Conservation (phyloP, 805 yeast genomes). For the Grigorovia yakushimaensis region DNA sequence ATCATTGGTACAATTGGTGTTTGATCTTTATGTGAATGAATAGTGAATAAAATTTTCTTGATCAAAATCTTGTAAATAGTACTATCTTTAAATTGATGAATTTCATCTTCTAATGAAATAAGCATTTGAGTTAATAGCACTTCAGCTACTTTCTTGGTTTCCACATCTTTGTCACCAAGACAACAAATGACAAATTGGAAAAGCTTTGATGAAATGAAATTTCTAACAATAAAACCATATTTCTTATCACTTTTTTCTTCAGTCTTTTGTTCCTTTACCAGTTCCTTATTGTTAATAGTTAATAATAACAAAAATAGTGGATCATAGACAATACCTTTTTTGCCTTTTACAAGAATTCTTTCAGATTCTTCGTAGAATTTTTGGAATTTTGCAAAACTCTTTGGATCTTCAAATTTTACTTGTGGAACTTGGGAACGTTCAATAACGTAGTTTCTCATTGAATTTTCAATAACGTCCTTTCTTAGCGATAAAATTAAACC, state of each 20-base stretch:
- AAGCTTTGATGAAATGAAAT: slow-evolving; percentile 48
- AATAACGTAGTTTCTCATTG: slow-evolving; percentile 33
- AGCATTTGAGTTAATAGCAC: slow-evolving; percentile 38
- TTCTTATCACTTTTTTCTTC: slow-evolving; percentile 21
- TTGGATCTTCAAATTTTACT: not conserved
- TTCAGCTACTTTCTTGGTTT: slow-evolving; percentile 31
- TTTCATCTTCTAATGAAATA: slow-evolving; percentile 32
- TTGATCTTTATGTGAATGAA: slow-evolving; percentile 10
- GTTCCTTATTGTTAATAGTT: slow-evolving; percentile 54
- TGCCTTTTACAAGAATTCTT: not conserved
- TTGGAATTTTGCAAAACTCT: slow-evolving; percentile 25
- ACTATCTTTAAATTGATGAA: slow-evolving; percentile 43
- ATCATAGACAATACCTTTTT: slow-evolving; percentile 41
- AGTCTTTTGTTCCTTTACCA: slow-evolving; percentile 32
- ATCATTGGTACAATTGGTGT: slow-evolving; percentile 36
- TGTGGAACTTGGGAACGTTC: slow-evolving; percentile 25
- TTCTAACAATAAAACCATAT: slow-evolving; percentile 41
- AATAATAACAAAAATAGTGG: slow-evolving; percentile 58
- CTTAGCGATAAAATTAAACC: slow-evolving; percentile 44
- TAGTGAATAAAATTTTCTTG: slow-evolving; percentile 32
- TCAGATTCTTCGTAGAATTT: slow-evolving; percentile 21
- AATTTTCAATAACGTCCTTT: slow-evolving; percentile 39
- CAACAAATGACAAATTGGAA: slow-evolving; percentile 38
- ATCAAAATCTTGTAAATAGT: slow-evolving; percentile 45
- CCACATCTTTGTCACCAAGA: slow-evolving; percentile 27